Evolutionary conservation across 176 grass and related monocot species (phyloP).

Genomic region (Zizania latifolia): DNA sequence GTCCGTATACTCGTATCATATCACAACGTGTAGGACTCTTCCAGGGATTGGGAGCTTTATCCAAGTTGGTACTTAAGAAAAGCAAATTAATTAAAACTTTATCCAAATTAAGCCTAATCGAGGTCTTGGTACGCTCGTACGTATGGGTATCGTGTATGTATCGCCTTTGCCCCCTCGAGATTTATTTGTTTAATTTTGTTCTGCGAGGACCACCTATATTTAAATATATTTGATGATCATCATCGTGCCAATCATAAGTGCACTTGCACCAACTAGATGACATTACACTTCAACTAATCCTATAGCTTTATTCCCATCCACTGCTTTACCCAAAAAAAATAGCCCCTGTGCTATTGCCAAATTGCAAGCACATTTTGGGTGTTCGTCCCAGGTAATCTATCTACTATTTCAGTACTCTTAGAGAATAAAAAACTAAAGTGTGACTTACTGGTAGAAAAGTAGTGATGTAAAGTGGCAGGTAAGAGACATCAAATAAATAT

Average conservation of each 20-base stretch:
- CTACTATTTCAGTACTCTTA: too few relatives aligned
- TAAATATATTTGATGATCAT: too few relatives aligned
- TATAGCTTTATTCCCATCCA: neutral
- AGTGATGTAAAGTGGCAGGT: too few relatives aligned
- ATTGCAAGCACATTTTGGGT: neutral
- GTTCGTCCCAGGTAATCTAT: neutral
- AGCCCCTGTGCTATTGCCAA: neutral
- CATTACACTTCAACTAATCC: slow-evolving; percentile 29
- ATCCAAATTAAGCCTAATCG: neutral
- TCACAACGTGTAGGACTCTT: neutral
- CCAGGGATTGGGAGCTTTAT: neutral
- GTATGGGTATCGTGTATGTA: neutral
- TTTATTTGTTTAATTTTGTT: neutral
- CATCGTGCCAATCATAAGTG: slow-evolving; percentile 15
- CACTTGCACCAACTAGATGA: slow-evolving; percentile 28
- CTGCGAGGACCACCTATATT: neutral
- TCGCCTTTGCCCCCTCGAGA: neutral
- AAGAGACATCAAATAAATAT: too few relatives aligned
- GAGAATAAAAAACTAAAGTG: too few relatives aligned
- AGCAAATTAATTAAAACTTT: neutral
- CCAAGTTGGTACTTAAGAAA: neutral
- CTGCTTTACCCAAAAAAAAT: neutral
- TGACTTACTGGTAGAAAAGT: too few relatives aligned
- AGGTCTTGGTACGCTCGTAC: neutral
- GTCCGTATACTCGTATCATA: too few relatives aligned